These are phyloP conservation scores for Striga asiatica DNA, from an alignment of 257 asterid species.

Conservation along the genomic window DNA sequence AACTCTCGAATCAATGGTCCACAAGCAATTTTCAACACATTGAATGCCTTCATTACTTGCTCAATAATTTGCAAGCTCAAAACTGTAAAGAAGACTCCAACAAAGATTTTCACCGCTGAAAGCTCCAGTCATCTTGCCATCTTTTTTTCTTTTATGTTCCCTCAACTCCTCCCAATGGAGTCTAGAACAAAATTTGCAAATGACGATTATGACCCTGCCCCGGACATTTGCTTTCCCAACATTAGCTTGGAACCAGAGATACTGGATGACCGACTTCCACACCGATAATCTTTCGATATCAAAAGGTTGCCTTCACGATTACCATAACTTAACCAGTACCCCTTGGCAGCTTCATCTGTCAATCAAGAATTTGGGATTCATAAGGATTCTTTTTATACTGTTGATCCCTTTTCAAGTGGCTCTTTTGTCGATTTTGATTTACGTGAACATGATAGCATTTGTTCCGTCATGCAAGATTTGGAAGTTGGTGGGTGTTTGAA, in stretches of 20 bases:
- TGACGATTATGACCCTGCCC: slow-evolving; percentile 15
- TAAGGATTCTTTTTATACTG: slow-evolving; percentile 31
- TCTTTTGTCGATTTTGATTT: slow-evolving; percentile 20
- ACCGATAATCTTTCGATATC: slow-evolving; percentile 22
- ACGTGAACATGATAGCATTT: slow-evolving; percentile 18
- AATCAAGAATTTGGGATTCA: slow-evolving; percentile 26
- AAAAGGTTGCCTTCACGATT: slow-evolving; percentile 41
- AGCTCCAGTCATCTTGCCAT: slow-evolving; percentile 11
- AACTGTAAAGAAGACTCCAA: slow-evolving; percentile 25
- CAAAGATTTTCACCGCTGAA: slow-evolving; percentile 16
- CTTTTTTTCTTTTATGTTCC: slow-evolving; percentile 11
- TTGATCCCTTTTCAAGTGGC: slow-evolving; percentile 16
- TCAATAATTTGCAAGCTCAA: slow-evolving; percentile 21
- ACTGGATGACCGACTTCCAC: slow-evolving; percentile 31
- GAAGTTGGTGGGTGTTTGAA: slow-evolving; percentile 23
- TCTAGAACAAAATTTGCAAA: slow-evolving; percentile 7
- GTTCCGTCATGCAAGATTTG: slow-evolving; percentile 22
- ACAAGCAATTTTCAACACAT: slow-evolving; percentile 18
- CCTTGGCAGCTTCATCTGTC: slow-evolving; percentile 21
- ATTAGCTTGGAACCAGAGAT: slow-evolving; percentile 29
- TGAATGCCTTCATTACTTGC: slow-evolving; percentile 27
- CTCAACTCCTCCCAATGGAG: slow-evolving; percentile 24
- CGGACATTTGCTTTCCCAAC: slow-evolving; percentile 16
- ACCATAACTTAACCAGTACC: slow-evolving; percentile 39
- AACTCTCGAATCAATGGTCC: slow-evolving; percentile 17